Evolutionary conservation across 306 rosid species (phyloP).

Genomic region (Vigna reflexopilosa): DNA sequence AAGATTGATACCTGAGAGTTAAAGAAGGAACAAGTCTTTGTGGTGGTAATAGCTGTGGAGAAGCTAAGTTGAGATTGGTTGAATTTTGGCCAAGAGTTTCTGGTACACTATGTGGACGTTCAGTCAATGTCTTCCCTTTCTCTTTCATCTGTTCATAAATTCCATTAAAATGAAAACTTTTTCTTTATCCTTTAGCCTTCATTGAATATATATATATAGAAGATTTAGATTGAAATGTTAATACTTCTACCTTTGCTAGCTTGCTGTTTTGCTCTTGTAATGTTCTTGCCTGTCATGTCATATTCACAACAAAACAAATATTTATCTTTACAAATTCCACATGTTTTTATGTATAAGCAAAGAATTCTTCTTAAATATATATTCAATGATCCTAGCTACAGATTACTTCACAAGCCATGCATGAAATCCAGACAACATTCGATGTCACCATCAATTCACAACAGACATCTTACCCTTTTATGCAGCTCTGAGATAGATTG

Average conservation of each 20-base stretch:
- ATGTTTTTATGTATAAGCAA: not conserved
- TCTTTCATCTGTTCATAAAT: constrained; percentile 62
- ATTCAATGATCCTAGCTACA: not conserved
- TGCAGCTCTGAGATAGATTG: constrained; percentile 75
- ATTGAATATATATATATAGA: not conserved
- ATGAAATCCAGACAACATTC: not conserved
- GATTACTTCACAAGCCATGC: constrained; percentile 8
- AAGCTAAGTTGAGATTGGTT: constrained; percentile 48
- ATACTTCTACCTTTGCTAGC: constrained; percentile 65
- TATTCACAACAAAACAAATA: constrained; percentile 27
- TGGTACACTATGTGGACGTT: constrained; percentile 40
- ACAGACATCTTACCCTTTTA: constrained; percentile 64
- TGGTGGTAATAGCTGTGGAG: constrained; percentile 38
- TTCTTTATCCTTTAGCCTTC: not conserved
- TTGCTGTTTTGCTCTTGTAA: constrained; percentile 72
- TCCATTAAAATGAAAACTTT: not conserved
- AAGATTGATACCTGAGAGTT: constrained; percentile 54
- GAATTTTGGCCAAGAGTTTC: constrained; percentile 52
- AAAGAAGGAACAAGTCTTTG: constrained; percentile 53
- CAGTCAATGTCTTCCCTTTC: constrained; percentile 49
- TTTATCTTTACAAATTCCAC: not conserved
- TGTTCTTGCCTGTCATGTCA: constrained; percentile 76
- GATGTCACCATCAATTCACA: not conserved
- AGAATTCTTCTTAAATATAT: not conserved
- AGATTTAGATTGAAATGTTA: constrained; percentile 18